phyloP scores from a whole-genome alignment of 768 basidiomycete genomes.

The Mycena indigotica region DNA sequence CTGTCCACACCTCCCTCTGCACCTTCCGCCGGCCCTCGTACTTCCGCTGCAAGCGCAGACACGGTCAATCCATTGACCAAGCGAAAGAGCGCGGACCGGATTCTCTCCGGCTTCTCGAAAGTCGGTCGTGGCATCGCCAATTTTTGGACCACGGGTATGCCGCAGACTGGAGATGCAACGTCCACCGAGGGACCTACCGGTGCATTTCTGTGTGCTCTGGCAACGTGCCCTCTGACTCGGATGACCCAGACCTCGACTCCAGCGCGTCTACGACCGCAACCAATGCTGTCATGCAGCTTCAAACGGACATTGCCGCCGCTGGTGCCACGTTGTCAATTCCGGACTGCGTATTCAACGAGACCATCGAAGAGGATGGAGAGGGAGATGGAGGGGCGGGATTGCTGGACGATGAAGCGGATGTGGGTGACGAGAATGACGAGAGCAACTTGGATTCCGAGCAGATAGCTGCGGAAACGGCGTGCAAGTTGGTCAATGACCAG shows the following conservation, averaged over 20 bases:
- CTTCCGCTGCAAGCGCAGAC: background rate
- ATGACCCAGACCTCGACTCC: background rate
- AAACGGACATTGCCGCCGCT: background rate
- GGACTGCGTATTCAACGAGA: conserved; percentile 3
- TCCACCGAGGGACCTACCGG: background rate
- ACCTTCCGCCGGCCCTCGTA: background rate
- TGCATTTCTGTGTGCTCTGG: background rate
- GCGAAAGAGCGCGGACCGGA: background rate
- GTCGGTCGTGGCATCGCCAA: background rate
- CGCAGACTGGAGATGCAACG: background rate
- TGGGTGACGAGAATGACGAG: conserved; percentile 6
- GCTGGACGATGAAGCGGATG: conserved; percentile 6
- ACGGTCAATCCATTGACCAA: too few relatives aligned
- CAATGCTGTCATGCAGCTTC: background rate
- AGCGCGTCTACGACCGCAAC: background rate
- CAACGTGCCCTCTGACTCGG: background rate
- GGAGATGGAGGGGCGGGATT: conserved; percentile 2
- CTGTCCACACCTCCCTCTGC: background rate
- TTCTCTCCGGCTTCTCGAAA: background rate
- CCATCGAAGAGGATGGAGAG: background rate
- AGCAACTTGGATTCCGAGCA: background rate
- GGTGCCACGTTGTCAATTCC: background rate
- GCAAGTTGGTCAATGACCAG: conserved; percentile 2
- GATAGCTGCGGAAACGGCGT: background rate
- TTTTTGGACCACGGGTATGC: background rate